Percentiles rank a stretch among this genome's conserved stretches.
These are phyloP conservation scores for Didymellaceae sp. DNA, from an alignment of 2,329 filamentous ascomycete species.

Conservation along the genomic window DNA sequence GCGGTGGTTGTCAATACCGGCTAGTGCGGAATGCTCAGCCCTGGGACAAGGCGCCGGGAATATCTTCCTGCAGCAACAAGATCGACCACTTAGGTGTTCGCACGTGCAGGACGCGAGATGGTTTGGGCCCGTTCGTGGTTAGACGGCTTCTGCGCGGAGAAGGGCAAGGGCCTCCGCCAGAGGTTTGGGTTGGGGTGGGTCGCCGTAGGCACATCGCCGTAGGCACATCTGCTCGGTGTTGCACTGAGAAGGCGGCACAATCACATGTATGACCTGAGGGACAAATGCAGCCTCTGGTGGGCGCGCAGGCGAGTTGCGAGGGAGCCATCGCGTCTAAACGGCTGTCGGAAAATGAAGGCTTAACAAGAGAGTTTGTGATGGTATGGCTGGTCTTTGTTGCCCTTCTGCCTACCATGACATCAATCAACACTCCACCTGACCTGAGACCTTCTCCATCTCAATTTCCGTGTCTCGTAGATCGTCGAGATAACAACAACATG, in stretches of 20 bases:
- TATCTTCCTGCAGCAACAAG: not conserved
- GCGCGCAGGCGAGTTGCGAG: not conserved
- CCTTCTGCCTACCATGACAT: slow-evolving; percentile 8
- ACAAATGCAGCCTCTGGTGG: not conserved
- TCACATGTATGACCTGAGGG: not conserved
- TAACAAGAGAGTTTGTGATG: not conserved
- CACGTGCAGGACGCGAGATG: slow-evolving; percentile 2
- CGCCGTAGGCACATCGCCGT: slow-evolving; percentile 1
- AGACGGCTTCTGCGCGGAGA: not conserved
- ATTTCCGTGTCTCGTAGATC: not conserved
- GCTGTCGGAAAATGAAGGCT: slow-evolving; percentile 14
- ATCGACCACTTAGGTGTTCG: slow-evolving; percentile 5
- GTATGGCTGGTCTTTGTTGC: slow-evolving; percentile 1
- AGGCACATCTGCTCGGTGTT: not conserved
- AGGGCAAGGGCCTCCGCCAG: slow-evolving; percentile 10
- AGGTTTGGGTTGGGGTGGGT: slow-evolving; percentile 3
- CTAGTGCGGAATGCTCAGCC: slow-evolving; percentile 11
- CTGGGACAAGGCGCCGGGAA: slow-evolving; percentile 8
- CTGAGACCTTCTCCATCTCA: not conserved
- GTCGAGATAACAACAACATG: slow-evolving; percentile 1
- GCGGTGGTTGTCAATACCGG: slow-evolving; percentile 12
- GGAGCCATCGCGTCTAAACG: slow-evolving; percentile 10
- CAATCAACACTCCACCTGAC: not conserved
- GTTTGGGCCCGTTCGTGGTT: not conserved
- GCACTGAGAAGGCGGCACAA: not conserved